Conservation (phyloP, 1,139 yeast genomes). For the Debaryomycetaceae sp. region DNA sequence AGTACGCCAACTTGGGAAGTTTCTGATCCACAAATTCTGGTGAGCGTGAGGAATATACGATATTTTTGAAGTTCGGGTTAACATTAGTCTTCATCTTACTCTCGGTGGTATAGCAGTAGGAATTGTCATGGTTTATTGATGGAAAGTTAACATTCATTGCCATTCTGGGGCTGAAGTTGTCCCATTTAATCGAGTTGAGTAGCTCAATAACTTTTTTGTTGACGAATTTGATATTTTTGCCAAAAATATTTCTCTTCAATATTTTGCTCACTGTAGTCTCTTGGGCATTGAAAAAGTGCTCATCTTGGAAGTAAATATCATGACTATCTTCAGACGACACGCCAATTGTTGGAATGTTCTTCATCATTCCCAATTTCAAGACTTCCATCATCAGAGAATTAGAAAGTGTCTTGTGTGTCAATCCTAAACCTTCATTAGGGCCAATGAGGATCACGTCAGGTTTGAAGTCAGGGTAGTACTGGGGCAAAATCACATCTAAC, state of each 20-base stretch:
- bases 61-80: slow-evolving; percentile 10
- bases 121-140: slow-evolving; percentile 25
- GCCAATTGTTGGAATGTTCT: slow-evolving; percentile 26
- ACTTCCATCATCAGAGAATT: slow-evolving; percentile 12
- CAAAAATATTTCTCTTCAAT: slow-evolving; percentile 20
- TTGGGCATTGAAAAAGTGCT: slow-evolving; percentile 18
- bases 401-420: slow-evolving; percentile 11
- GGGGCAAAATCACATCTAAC: slow-evolving; percentile 31
- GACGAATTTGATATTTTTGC: slow-evolving; percentile 24
- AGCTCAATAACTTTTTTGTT: slow-evolving; percentile 20
- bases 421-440: slow-evolving; percentile 31
- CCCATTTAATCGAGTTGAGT: slow-evolving; percentile 12
- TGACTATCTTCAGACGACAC: slow-evolving; percentile 26
- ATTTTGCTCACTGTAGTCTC: slow-evolving; percentile 5
- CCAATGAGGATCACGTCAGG: slow-evolving; percentile 42
- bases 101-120: slow-evolving; percentile 21
- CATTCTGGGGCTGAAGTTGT: slow-evolving; percentile 1
- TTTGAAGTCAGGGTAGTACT: slow-evolving; percentile 21
- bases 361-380: slow-evolving; percentile 19
- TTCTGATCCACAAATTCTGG: background rate
- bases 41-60: slow-evolving; percentile 1
- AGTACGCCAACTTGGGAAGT: background rate
- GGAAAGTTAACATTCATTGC: slow-evolving; percentile 29
- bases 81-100: background rate
- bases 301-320: slow-evolving; percentile 33